phyloP scores from a whole-genome alignment of 306 rosid genomes.

The Quercus agrifolia region DNA sequence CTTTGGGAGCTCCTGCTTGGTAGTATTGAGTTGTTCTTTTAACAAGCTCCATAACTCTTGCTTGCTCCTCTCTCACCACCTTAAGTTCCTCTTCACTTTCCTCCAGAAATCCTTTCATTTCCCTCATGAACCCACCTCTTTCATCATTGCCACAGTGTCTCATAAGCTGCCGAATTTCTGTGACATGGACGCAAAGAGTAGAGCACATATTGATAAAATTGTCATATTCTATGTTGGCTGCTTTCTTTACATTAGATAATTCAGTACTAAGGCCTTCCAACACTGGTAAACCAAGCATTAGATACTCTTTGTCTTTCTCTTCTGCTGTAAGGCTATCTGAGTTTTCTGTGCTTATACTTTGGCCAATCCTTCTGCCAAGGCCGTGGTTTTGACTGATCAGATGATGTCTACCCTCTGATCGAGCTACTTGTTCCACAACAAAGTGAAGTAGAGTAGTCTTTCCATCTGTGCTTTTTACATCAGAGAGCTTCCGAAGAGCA shows the following conservation, averaged over 20 bases:
- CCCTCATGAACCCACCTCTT: slow-evolving; percentile 43
- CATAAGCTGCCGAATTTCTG: slow-evolving; percentile 43
- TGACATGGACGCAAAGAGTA: slow-evolving; percentile 31
- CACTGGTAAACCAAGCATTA: slow-evolving; percentile 41
- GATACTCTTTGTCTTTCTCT: slow-evolving; percentile 42
- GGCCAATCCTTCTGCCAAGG: slow-evolving; percentile 3
- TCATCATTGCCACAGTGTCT: slow-evolving; percentile 35
- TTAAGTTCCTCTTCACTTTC: slow-evolving; percentile 65
- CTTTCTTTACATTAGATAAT: slow-evolving; percentile 58
- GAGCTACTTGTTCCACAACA: slow-evolving; percentile 75
- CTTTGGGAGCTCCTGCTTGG: slow-evolving; percentile 52
- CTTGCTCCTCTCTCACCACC: slow-evolving; percentile 55
- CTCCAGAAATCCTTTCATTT: slow-evolving; percentile 63
- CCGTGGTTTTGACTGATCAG: slow-evolving; percentile 26
- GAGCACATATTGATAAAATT: slow-evolving; percentile 39
- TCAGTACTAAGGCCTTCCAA: slow-evolving; percentile 52
- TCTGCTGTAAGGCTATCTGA: slow-evolving; percentile 5
- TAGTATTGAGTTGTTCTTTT: slow-evolving; percentile 61
- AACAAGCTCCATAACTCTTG: slow-evolving; percentile 61
- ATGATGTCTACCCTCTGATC: slow-evolving; percentile 58
- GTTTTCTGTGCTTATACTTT: not conserved
- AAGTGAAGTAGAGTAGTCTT: slow-evolving; percentile 74
- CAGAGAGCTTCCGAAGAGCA: slow-evolving; percentile 67
- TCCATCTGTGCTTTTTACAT: slow-evolving; percentile 72
- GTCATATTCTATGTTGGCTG: slow-evolving; percentile 57